phyloP scores from a whole-genome alignment of 2,329 filamentous ascomycete genomes.

The Diplocarpon mali region DNA sequence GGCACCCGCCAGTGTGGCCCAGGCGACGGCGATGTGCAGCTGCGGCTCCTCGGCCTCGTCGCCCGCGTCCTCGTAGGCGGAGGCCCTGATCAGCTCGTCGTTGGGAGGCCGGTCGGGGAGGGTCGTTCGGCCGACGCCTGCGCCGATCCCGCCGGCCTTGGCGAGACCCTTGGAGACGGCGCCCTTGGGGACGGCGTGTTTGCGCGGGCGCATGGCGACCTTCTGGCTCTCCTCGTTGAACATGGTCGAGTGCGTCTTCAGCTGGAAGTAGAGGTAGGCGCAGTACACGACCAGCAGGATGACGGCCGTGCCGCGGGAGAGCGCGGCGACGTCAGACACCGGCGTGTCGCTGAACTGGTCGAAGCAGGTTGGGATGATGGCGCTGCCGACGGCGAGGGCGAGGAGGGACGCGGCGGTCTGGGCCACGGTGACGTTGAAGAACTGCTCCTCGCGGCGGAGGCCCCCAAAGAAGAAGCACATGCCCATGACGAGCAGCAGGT shows the following conservation, averaged over 20 bases:
- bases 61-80: slow-evolving; percentile 37
- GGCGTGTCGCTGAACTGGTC: slow-evolving; percentile 38
- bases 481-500: slow-evolving; percentile 77
- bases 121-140: slow-evolving; percentile 22
- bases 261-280: slow-evolving; percentile 81
- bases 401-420: slow-evolving; percentile 71
- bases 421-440: slow-evolving; percentile 85
- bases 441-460: slow-evolving; percentile 66
- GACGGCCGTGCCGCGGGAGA: slow-evolving; percentile 64
- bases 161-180: slow-evolving; percentile 23
- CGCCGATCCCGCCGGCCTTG: slow-evolving; percentile 24
- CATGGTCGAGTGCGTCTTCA: slow-evolving; percentile 70
- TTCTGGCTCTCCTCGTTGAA: slow-evolving; percentile 77
- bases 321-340: slow-evolving; percentile 39
- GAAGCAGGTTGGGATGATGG: slow-evolving; percentile 88
- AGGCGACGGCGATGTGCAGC: slow-evolving; percentile 59
- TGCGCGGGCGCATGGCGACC: slow-evolving; percentile 47
- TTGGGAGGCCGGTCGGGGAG: slow-evolving; percentile 16
- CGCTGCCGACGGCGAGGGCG: slow-evolving; percentile 58
- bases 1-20: slow-evolving; percentile 58
- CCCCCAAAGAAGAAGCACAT: slow-evolving; percentile 79
- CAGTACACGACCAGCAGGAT: slow-evolving; percentile 77
- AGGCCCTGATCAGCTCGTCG: slow-evolving; percentile 33
- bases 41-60: slow-evolving; percentile 67
- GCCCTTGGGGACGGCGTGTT: slow-evolving; percentile 28